Base-by-base conservation (phyloP, 768 basidiomycete genomes). In the Boletus vermiculosoides region DNA sequence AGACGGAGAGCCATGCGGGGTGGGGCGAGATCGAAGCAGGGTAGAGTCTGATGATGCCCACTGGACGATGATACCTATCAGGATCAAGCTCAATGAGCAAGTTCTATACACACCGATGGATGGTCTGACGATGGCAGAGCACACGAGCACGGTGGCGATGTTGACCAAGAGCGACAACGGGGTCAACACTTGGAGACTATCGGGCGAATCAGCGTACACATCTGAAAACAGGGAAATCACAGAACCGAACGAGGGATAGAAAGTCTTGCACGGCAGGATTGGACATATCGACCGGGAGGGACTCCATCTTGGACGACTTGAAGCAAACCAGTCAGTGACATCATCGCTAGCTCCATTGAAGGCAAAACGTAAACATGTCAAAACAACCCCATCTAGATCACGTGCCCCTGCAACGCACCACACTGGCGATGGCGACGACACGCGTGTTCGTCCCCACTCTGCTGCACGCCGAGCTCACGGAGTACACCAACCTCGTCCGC, bases 91-190 rank as follows among this genome's bases (percentile, higher is more conserved):
- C 0, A 44, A n/a, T 8, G 30, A 8, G 12, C 10, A 12, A 30
- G 22, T 0, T 2, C 3, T 10, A 5, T 0, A 72, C 73, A 54
- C 55, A 80, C 84, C 68, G 12, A 91, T 77, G 23, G 83, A 83
- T 0, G 93, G 93, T 20, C 76, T 80, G 30, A 88, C 77, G 20
- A 93, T 76, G 10, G 84, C 59, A 0, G 86, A 70, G 66, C 93
- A 95, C 5, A 92, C 80, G 36, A 88, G 64, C 47, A 88, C 76
- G 1, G 84, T 78, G 0, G 86, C 88, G 42, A 95, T 84, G 66
- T 90, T 90, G 55, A 94, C 83, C 61, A 94, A 79, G 10, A 96
- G 78, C 2, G 90, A 88, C 1, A 96, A 76, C 0, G 94, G 94
- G 0, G 93, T 93, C 45, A 94, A 74, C 22, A 96, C 90, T 69